Base-by-base conservation (phyloP, 441 rosid genomes). In the Lepidium campestre region DNA sequence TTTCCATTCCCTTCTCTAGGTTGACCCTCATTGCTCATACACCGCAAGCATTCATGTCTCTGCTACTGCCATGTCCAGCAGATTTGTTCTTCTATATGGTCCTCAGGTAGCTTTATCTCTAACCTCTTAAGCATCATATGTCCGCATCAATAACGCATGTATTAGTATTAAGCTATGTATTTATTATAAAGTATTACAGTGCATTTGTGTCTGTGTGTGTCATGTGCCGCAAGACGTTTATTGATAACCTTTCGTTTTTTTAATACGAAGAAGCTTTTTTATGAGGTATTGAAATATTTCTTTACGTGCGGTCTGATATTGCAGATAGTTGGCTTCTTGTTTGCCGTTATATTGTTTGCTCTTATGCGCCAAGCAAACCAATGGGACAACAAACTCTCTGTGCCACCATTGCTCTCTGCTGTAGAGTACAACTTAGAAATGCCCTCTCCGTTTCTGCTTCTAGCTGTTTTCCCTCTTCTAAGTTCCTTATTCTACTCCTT, bases 11-110 rank as follows among this genome's bases (percentile, higher is more conserved):
- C 46, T 71, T 71, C 45, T 80, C 68, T 85, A 94, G 99, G 91
- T 87, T 83, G 99, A 94, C 72, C 98, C 98, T 65, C 99, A 94
- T 77, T 94, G 97, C 81, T 84, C 97, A 10, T 94, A 88, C 68
- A 84, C 83, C 66, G 79, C 85, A 62, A 80, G 78, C 55, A 18
- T 85, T 47, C 58, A 86, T 65, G 92, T 88, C 53, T 88, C 98
- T 67, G 81, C 77, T 54, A 66, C 96, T 39, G 82, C 86, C 55
- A 86, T 88, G 50, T 89, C 89, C 63, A 71, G 90, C 78, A 84
- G 97, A 80, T 94, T 88, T 78, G 69, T 88, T 73, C 88, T 91
- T 75, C 68, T 88, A 63, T 88, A 88, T 77, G 62, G 79, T 77
- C 78, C 94, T 58, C 86, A 88, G 98, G 99, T 91, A 63, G 42